Evolutionary conservation across 2,329 filamentous ascomycete genomes (phyloP), one percentile per base, ranked within the genome.

Genomic region (Talaromyces verruculosus): DNA sequence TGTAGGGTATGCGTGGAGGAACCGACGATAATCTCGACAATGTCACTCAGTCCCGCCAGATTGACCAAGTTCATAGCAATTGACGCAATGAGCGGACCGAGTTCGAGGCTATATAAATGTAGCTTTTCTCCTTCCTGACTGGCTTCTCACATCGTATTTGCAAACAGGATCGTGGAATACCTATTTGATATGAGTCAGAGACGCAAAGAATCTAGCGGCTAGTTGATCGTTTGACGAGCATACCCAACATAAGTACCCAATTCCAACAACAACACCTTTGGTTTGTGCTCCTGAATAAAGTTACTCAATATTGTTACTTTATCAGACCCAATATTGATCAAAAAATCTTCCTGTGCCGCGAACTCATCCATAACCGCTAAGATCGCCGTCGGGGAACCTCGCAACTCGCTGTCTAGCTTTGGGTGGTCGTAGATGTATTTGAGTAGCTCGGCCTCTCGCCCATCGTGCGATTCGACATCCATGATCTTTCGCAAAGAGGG

Each of bases 241-340:
- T 25, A 47, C 43, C 43, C 43, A 13, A 47, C 43, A 25, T 47
- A 47, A 22, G 43, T 47, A 22, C 43, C 43, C 43, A 28, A 28
- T 22, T 64, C 63, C 33, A 64, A n/a, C 17, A 64, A n/a, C 17
- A 64, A n/a, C 8, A 59, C n/a, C 45, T 60, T 64, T 17, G 65
- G 65, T 45, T 51, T 51, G 10, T 91, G 80, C 68, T 89, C 80
- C 19, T 79, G 80, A 65, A 93, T 91, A 58, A 91, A 75, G 49
- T 89, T 83, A 13, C 83, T 83, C 1, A 92, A 85, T 61, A 91
- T 89, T 69, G 81, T 83, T 53, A 88, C 89, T 78, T 93, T 93
- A 73, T 88, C 83, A 72, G 88, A 84, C 53, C 90, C 90, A 1
- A 93, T 85, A 69, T 92, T 93, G 88, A 92, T 92, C 45, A 93